phyloP scores from a whole-genome alignment of 345 rosid species.

The rapeseed (Brassica napus) region DNA sequence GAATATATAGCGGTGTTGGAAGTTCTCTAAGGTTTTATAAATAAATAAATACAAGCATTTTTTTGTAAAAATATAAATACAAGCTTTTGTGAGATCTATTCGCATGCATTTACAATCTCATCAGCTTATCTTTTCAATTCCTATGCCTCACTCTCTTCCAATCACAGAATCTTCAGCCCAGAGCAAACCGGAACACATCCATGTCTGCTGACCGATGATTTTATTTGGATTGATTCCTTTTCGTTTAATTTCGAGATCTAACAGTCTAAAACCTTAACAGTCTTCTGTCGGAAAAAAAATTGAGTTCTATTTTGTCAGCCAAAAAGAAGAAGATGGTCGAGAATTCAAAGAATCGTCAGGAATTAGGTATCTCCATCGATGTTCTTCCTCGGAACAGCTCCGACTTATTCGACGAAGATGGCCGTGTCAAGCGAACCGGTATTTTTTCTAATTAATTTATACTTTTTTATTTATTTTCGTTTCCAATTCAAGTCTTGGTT shows the following conservation, averaged over 20 bases:
- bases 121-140: background rate
- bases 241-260: constrained; percentile 10
- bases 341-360: background rate
- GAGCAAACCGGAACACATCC: constrained; percentile 1
- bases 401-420: constrained; percentile 35
- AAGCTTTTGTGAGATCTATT: constrained; percentile 11
- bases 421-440: constrained; percentile 38
- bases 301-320: background rate
- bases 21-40: background rate
- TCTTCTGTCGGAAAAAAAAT: background rate
- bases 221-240: constrained; percentile 1
- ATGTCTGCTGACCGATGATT: constrained; percentile 16
- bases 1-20: too few relatives aligned
- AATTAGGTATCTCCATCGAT: constrained; percentile 4
- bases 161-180: constrained; percentile 10
- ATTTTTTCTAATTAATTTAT: background rate
- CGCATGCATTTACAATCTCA: background rate
- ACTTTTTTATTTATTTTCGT: too few relatives aligned
- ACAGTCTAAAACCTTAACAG: background rate
- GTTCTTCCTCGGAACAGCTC: constrained; percentile 28
- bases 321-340: background rate
- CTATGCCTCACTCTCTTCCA: constrained; percentile 5
- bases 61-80: constrained; percentile 1
- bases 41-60: background rate
- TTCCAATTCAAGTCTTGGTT: too few relatives aligned